Evolutionary conservation across 495 filamentous ascomycete species (phyloP).

Genomic region (Diplogelasinospora grovesii): DNA sequence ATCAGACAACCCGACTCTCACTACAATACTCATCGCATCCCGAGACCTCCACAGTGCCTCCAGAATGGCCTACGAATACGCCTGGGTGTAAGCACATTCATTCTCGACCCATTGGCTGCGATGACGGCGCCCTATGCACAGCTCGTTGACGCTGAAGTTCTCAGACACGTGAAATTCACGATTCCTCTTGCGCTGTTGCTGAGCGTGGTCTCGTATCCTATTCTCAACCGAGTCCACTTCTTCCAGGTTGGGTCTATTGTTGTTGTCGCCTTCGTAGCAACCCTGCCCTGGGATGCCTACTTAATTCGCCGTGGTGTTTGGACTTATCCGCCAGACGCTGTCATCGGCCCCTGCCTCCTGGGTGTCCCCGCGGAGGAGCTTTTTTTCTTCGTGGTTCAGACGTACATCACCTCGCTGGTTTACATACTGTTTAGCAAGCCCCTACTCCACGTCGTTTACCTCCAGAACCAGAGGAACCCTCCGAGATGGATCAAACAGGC

Average conservation of each 20-base stretch:
- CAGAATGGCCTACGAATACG: conserved; percentile 60
- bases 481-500: conserved; percentile 10
- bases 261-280: conserved; percentile 50
- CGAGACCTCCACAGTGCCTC: not conserved
- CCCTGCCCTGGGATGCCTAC: conserved; percentile 67
- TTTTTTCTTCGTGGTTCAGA: conserved; percentile 72
- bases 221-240: conserved; percentile 50
- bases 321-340: conserved; percentile 57
- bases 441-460: conserved; percentile 50
- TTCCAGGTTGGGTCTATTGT: conserved; percentile 53
- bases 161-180: conserved; percentile 61
- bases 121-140: not conserved
- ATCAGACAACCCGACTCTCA: too few species aligned
- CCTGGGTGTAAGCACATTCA: conserved; percentile 55
- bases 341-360: conserved; percentile 51
- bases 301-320: conserved; percentile 56
- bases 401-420: conserved; percentile 59
- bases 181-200: conserved; percentile 54
- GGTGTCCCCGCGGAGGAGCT: conserved; percentile 59
- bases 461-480: conserved; percentile 23
- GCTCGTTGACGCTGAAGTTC: conserved; percentile 5
- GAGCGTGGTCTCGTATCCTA: conserved; percentile 49
- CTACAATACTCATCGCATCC: not conserved
- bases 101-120: too few species aligned
- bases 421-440: conserved; percentile 59